Conservation (phyloP, 2,329 filamentous ascomycete genomes). For the Penicillium fuscoglaucum region DNA sequence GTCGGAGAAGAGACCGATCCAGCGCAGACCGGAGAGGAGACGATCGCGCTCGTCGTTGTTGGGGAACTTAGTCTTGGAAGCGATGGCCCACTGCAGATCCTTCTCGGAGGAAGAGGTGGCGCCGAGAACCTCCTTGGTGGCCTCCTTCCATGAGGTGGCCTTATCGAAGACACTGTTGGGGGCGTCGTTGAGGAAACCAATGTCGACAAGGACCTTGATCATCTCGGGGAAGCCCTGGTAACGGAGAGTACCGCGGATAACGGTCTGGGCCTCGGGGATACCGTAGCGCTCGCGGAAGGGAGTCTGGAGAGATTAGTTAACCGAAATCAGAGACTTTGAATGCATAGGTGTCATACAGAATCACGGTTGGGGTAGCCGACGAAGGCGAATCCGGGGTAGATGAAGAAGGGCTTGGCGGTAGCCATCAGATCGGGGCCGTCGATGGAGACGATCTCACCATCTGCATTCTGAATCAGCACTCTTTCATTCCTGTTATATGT, state of each 20-base stretch:
- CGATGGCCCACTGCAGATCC: conserved; percentile 72
- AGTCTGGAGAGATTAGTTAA: neutral
- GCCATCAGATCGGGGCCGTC: conserved; percentile 73
- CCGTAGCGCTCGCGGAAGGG: conserved; percentile 84
- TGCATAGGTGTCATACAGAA: conserved; percentile 1
- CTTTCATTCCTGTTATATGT: neutral
- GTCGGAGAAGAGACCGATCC: conserved; percentile 68
- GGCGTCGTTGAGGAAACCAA: conserved; percentile 80
- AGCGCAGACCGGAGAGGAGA: conserved; percentile 70
- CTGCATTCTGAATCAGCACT: neutral
- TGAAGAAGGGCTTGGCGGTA: conserved; percentile 83
- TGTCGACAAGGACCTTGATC: conserved; percentile 81
- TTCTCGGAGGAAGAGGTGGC: conserved; percentile 64
- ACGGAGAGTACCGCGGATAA: conserved; percentile 79
- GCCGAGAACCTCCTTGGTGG: conserved; percentile 73
- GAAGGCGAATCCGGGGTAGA: conserved; percentile 84
- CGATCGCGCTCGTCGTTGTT: conserved; percentile 67
- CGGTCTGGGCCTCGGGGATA: conserved; percentile 87
- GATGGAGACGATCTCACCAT: conserved; percentile 69
- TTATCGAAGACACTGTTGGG: conserved; percentile 64
- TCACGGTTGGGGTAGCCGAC: conserved; percentile 86
- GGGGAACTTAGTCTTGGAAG: conserved; percentile 72
- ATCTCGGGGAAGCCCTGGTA: conserved; percentile 92
- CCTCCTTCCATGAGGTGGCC: conserved; percentile 78
- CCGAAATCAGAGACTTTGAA: neutral